These are phyloP conservation scores for Ascochyta viciae-villosae DNA, from an alignment of 2,329 filamentous ascomycete genomes.

Conservation along the genomic window DNA sequence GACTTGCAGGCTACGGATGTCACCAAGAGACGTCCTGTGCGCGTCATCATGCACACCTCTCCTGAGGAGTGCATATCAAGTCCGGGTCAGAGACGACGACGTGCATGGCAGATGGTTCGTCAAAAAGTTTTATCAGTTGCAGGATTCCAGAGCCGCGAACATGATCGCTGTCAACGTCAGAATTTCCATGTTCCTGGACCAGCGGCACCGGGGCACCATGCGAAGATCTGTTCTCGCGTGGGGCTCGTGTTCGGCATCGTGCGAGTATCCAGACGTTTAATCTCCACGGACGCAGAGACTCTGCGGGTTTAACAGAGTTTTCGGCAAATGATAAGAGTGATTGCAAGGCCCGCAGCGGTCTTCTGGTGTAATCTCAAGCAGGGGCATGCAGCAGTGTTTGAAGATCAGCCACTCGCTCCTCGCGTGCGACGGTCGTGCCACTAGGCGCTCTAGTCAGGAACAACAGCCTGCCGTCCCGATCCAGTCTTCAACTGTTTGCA, in stretches of 20 bases:
- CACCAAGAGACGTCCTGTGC: neutral
- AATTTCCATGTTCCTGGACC: slow-evolving; percentile 3
- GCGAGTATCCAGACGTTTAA: slow-evolving; percentile 8
- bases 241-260: slow-evolving; percentile 2
- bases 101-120: neutral
- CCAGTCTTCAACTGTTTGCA: slow-evolving; percentile 9
- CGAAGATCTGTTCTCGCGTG: slow-evolving; percentile 13
- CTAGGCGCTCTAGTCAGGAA: slow-evolving; percentile 32
- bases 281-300: slow-evolving; percentile 8
- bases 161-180: slow-evolving; percentile 8
- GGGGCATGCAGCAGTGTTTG: slow-evolving; percentile 38
- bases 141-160: slow-evolving; percentile 7
- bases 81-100: neutral
- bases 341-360: neutral
- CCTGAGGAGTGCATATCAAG: neutral
- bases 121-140: neutral
- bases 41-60: neutral
- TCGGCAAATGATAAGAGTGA: slow-evolving; percentile 4
- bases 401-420: slow-evolving; percentile 42
- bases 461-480: slow-evolving; percentile 14
- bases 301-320: slow-evolving; percentile 10
- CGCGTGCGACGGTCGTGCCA: slow-evolving; percentile 27
- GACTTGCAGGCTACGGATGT: slow-evolving; percentile 2
- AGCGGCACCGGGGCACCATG: slow-evolving; percentile 15
- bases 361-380: slow-evolving; percentile 34